Evolutionary conservation across 305 asterid genomes (phyloP).

Genomic region (Fraxinus baroniana): DNA sequence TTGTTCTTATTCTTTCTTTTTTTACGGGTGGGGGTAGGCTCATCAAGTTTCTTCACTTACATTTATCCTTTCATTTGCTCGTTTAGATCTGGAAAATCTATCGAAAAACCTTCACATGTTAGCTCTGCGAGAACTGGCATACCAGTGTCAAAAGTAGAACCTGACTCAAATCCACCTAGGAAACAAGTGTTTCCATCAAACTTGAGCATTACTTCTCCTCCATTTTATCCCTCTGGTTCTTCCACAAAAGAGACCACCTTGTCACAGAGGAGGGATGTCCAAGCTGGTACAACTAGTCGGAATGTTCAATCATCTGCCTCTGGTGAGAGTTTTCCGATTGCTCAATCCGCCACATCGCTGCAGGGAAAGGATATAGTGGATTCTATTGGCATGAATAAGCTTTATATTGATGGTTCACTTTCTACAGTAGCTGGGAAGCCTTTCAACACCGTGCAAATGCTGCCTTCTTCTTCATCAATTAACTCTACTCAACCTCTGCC

Average conservation of each 20-base stretch:
- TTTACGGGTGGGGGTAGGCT: background rate
- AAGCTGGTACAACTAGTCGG: conserved; percentile 40
- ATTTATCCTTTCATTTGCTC: conserved; percentile 23
- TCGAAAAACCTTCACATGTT: conserved; percentile 52
- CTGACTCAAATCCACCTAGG: conserved; percentile 46
- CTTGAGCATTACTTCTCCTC: conserved; percentile 94
- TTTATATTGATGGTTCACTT: conserved; percentile 53
- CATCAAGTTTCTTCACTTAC: conserved; percentile 1
- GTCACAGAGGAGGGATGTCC: conserved; percentile 54
- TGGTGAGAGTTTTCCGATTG: conserved; percentile 38
- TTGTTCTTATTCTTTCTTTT: background rate
- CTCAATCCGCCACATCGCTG: conserved; percentile 40
- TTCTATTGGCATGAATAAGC: conserved; percentile 59
- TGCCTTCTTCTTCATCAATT: conserved; percentile 43
- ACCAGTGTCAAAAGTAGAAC: conserved; percentile 45
- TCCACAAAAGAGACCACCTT: conserved; percentile 55
- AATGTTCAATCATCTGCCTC: conserved; percentile 44
- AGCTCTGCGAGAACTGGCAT: conserved; percentile 49
- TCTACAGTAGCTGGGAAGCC: conserved; percentile 55
- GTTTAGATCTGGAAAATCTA: conserved; percentile 55
- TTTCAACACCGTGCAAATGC: conserved; percentile 45
- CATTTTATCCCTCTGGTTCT: conserved; percentile 94
- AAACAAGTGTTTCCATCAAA: conserved; percentile 72
- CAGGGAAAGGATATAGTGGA: conserved; percentile 62
- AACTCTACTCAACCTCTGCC: conserved; percentile 42